Conservation (phyloP, 768 basidiomycete species). For the Tricholoma matsutake region DNA sequence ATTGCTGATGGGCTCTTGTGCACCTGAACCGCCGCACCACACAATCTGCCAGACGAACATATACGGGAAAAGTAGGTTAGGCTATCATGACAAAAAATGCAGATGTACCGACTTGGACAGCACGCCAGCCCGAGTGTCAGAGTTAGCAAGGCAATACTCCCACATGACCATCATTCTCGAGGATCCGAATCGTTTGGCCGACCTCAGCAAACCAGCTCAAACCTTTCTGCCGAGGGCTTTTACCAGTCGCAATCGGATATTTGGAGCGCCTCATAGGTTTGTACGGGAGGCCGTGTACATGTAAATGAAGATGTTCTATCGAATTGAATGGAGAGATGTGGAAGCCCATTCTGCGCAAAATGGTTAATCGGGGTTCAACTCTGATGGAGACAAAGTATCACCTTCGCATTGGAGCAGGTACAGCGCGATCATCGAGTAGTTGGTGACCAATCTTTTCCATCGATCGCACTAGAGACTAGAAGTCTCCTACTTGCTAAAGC, state of each 20-base stretch:
- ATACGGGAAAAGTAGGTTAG: neutral
- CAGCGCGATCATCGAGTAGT: slow-evolving; percentile 45
- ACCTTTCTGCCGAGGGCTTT: slow-evolving; percentile 51
- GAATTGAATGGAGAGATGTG: slow-evolving; percentile 80
- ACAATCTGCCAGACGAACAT: neutral
- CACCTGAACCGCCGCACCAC: neutral
- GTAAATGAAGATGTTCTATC: slow-evolving; percentile 71
- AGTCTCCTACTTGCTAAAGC: neutral
- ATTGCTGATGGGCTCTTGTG: neutral
- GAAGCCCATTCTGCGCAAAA: slow-evolving; percentile 63
- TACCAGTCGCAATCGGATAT: slow-evolving; percentile 46
- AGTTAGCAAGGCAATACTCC: slow-evolving; percentile 45
- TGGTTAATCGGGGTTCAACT: slow-evolving; percentile 9
- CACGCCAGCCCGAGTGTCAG: neutral
- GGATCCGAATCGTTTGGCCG: slow-evolving; percentile 55
- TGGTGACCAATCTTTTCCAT: slow-evolving; percentile 44
- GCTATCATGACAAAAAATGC: neutral
- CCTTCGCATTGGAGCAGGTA: slow-evolving; percentile 45
- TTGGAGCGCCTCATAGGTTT: slow-evolving; percentile 32
- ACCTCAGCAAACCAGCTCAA: slow-evolving; percentile 71
- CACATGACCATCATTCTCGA: slow-evolving; percentile 52
- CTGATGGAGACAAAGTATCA: slow-evolving; percentile 17
- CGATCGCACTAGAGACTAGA: slow-evolving; percentile 24
- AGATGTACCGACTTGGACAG: neutral
- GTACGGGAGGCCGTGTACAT: slow-evolving; percentile 71